A percentile compares a stretch with the other conserved stretches of the same genome.
Conservation (phyloP, 768 basidiomycete genomes). For the Strobilomyces dryophilus region DNA sequence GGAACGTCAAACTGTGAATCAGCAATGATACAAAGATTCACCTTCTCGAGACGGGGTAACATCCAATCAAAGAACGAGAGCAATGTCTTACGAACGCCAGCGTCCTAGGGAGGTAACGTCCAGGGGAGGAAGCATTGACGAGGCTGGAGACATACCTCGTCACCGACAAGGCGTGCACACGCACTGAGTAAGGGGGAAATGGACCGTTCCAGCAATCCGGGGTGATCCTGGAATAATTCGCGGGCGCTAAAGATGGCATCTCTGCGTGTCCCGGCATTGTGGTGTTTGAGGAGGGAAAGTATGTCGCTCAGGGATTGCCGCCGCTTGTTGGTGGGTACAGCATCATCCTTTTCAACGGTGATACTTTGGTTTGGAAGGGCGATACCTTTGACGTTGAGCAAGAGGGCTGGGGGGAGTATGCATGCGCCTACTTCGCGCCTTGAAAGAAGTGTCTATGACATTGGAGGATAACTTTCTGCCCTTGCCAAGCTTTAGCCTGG, state of each 20-base stretch:
- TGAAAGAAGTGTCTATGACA: conserved; percentile 94
- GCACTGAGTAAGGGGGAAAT: conserved; percentile 54
- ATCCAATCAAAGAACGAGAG: conserved; percentile 71
- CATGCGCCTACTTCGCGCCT: conserved; percentile 72
- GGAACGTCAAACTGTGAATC: conserved; percentile 6
- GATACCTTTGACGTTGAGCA: conserved; percentile 57
- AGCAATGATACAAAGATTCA: conserved; percentile 26
- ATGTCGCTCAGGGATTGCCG: conserved; percentile 77
- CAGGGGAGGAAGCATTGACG: neutral
- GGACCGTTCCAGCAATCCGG: conserved; percentile 47
- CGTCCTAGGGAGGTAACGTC: conserved; percentile 51
- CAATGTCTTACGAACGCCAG: conserved; percentile 69
- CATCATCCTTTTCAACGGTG: conserved; percentile 47
- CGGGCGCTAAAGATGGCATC: conserved; percentile 72
- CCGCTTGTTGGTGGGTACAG: conserved; percentile 68
- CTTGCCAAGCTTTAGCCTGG: conserved; percentile 94
- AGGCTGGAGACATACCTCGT: conserved; percentile 56
- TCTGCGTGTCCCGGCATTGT: conserved; percentile 71
- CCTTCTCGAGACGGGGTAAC: conserved; percentile 57
- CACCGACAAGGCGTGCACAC: conserved; percentile 69
- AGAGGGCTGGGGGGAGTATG: neutral
- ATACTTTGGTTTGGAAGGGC: conserved; percentile 86
- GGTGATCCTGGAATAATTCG: conserved; percentile 66
- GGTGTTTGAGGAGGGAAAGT: conserved; percentile 75
- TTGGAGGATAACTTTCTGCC: conserved; percentile 80